Percentiles rank a stretch among this genome's conserved stretches.
Conservation (phyloP, 106 monocot genomes). For the Apostasia shenzhenica region DNA sequence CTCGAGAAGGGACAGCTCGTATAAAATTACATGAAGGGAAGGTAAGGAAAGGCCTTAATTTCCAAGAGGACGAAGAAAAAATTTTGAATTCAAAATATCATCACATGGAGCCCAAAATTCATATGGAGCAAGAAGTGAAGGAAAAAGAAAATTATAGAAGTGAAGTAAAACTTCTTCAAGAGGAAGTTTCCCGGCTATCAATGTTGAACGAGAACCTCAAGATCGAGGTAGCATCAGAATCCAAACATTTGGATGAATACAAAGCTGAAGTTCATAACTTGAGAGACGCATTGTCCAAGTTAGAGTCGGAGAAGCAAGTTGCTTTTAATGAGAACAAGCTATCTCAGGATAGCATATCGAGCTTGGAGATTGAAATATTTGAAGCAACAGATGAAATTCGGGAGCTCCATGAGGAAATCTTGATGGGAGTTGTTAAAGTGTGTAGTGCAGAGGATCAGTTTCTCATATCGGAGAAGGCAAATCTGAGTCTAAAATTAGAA, state of each 20-base stretch:
- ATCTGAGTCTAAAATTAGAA: no score
- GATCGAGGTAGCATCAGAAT: not conserved
- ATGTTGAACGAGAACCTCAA: no score
- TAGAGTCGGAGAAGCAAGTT: not conserved
- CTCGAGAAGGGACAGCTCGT: slow-evolving; percentile 15
- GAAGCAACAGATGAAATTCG: slow-evolving; percentile 6
- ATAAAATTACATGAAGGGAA: slow-evolving; percentile 23
- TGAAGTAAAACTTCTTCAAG: slow-evolving; percentile 19
- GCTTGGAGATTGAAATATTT: not conserved
- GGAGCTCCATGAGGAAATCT: no score
- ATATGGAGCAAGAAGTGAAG: not conserved
- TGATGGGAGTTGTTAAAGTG: no score
- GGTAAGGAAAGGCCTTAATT: slow-evolving; percentile 14
- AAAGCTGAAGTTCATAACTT: slow-evolving; percentile 13
- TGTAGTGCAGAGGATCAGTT: no score
- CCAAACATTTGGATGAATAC: no score
- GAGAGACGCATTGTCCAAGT: not conserved
- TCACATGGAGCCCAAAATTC: not conserved
- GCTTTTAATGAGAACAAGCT: not conserved
- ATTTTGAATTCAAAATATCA: not conserved
- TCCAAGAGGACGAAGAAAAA: slow-evolving; percentile 7
- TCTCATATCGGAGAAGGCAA: no score
- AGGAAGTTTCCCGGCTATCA: slow-evolving; percentile 20
- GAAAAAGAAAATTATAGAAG: not conserved
- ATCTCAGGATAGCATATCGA: not conserved